phyloP scores from a whole-genome alignment of 139 green algal genomes.

The Eudorina sp. region DNA sequence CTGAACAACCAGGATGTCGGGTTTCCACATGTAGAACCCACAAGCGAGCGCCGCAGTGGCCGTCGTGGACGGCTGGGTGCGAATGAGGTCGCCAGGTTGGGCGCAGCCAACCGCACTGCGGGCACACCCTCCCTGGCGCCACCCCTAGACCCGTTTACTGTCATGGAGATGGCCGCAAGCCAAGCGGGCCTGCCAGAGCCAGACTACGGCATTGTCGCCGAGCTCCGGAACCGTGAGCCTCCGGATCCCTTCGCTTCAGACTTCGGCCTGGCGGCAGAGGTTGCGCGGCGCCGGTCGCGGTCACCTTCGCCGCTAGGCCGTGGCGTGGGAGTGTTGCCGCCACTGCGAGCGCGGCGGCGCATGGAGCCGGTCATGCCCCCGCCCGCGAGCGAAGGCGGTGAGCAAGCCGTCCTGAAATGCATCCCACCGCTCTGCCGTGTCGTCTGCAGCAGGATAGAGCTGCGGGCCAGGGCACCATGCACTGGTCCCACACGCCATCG shows the following conservation, averaged over 20 bases:
- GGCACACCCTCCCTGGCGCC: background rate
- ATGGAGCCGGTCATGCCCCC: slow-evolving; percentile 39
- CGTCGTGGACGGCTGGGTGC: background rate
- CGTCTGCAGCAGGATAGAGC: no score
- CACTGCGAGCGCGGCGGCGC: slow-evolving; percentile 37
- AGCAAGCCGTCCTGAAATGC: no score
- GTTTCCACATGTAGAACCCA: background rate
- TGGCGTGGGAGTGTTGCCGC: slow-evolving; percentile 2
- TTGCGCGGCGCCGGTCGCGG: slow-evolving; percentile 30
- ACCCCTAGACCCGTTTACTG: slow-evolving; percentile 38
- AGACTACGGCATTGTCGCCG: slow-evolving; percentile 59
- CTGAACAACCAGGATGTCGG: background rate
- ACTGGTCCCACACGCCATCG: no score
- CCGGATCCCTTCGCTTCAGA: slow-evolving; percentile 32
- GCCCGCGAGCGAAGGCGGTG: slow-evolving; percentile 8
- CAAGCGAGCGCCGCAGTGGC: background rate
- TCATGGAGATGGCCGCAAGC: slow-evolving; percentile 40
- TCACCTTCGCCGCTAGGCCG: background rate
- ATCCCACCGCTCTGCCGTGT: no score
- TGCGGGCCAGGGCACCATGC: no score
- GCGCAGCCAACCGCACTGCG: background rate
- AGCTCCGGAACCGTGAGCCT: slow-evolving; percentile 37
- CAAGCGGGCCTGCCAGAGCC: slow-evolving; percentile 47
- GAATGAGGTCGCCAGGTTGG: background rate
- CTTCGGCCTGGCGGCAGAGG: slow-evolving; percentile 57